These are phyloP conservation scores for Peniophora sp. DNA, from an alignment of 1,284 basidiomycete genomes.

Conservation along the genomic window DNA sequence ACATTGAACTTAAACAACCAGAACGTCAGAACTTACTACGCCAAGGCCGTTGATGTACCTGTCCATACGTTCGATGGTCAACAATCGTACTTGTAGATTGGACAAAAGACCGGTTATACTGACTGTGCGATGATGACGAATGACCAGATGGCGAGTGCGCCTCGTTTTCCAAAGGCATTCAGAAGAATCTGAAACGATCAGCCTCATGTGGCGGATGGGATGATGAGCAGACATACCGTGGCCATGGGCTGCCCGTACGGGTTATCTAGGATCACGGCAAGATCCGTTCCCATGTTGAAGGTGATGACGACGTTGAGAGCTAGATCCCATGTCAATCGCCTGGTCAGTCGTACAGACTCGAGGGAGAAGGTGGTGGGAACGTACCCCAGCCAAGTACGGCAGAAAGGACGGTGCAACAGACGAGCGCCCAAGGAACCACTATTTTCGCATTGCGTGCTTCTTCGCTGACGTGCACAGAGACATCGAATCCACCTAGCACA, in stretches of 20 bases:
- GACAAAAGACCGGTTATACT: slow-evolving; percentile 10
- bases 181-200: slow-evolving; percentile 41
- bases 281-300: slow-evolving; percentile 56
- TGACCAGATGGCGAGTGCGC: slow-evolving; percentile 55
- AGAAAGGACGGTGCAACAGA: slow-evolving; percentile 21
- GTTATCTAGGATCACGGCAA: slow-evolving; percentile 46
- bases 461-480: slow-evolving; percentile 30
- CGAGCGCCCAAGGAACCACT: slow-evolving; percentile 37
- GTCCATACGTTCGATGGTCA: background rate
- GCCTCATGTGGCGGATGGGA: slow-evolving; percentile 18
- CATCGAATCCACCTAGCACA: slow-evolving; percentile 31
- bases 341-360: background rate
- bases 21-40: slow-evolving; percentile 14
- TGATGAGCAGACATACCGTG: slow-evolving; percentile 10
- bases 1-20: background rate
- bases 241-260: slow-evolving; percentile 67
- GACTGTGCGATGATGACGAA: slow-evolving; percentile 61
- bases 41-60: slow-evolving; percentile 25
- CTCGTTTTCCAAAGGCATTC: slow-evolving; percentile 53
- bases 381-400: background rate
- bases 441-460: slow-evolving; percentile 36
- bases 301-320: slow-evolving; percentile 51
- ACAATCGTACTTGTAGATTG: background rate
- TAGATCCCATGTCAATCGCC: slow-evolving; percentile 13
- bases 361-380: background rate